These are phyloP conservation scores for Fistulinella cinereoalba DNA, from an alignment of 1,284 basidiomycete species.

Conservation along the genomic window DNA sequence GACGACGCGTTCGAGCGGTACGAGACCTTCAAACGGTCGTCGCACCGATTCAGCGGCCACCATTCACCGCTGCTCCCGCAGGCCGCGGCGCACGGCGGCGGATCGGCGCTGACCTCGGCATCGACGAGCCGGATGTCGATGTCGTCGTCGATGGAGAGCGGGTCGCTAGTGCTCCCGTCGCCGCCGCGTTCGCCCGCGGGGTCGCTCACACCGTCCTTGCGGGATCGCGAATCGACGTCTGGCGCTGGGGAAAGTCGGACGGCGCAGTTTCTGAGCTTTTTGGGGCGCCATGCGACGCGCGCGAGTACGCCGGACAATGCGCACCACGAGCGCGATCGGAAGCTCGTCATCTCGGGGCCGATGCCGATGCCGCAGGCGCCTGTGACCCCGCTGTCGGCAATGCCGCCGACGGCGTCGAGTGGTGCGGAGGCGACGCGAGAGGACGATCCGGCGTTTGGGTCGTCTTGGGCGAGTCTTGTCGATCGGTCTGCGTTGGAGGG, in stretches of 20 bases:
- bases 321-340: conserved; percentile 39
- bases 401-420: neutral
- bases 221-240: conserved; percentile 9
- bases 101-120: conserved; percentile 22
- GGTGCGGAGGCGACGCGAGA: conserved; percentile 34
- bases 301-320: conserved; percentile 26
- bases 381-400: conserved; percentile 7
- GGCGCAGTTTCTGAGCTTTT: conserved; percentile 52
- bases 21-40: conserved; percentile 64
- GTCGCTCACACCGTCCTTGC: conserved; percentile 26
- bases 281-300: conserved; percentile 48
- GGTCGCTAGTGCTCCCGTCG: conserved; percentile 42
- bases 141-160: conserved; percentile 57
- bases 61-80: conserved; percentile 23
- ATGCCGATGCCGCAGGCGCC: conserved; percentile 58
- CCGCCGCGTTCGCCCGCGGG: conserved; percentile 36
- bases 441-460: conserved; percentile 62
- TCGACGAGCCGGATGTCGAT: conserved; percentile 49
- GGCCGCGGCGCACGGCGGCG: too few relatives aligned
- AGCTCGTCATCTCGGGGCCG: conserved; percentile 57
- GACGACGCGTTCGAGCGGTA: conserved; percentile 93
- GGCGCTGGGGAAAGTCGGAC: conserved; percentile 29
- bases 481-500: conserved; percentile 78
- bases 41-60: conserved; percentile 13
- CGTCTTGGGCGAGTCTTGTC: conserved; percentile 88